Evolutionary conservation across 2,329 filamentous ascomycete genomes (phyloP).

Genomic region (Cephalotrichum gorgonifer): DNA sequence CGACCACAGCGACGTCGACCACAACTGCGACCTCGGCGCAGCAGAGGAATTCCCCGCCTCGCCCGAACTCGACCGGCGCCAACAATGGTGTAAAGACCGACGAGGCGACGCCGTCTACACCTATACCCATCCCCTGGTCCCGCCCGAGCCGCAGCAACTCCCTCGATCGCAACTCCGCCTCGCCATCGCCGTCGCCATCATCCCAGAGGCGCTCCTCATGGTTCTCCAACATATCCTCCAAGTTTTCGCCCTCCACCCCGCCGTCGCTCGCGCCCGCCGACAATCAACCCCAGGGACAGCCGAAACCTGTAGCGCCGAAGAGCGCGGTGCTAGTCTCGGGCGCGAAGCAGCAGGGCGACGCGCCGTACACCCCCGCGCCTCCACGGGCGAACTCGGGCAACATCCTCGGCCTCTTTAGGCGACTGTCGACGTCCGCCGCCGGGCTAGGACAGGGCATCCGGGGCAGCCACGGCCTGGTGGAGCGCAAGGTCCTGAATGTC

Average conservation of each 20-base stretch:
- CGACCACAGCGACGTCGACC: slow-evolving; percentile 1
- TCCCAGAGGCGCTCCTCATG: slow-evolving; percentile 63
- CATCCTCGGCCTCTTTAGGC: slow-evolving; percentile 69
- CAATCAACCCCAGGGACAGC: not conserved
- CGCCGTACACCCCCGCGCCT: slow-evolving; percentile 64
- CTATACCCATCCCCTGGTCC: slow-evolving; percentile 1
- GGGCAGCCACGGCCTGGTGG: slow-evolving; percentile 60
- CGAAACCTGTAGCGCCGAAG: slow-evolving; percentile 21
- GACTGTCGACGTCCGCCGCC: slow-evolving; percentile 60
- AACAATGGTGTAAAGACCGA: not conserved
- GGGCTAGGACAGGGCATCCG: slow-evolving; percentile 36
- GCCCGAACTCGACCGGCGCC: not conserved
- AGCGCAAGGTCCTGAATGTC: slow-evolving; percentile 74
- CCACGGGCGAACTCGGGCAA: slow-evolving; percentile 61
- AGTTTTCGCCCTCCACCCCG: slow-evolving; percentile 55
- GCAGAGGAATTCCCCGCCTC: too few species aligned
- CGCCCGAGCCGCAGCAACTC: slow-evolving; percentile 1
- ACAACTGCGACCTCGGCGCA: not conserved
- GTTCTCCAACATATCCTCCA: slow-evolving; percentile 88
- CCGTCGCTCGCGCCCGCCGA: slow-evolving; percentile 11
- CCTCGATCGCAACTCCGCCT: slow-evolving; percentile 10
- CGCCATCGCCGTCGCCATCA: slow-evolving; percentile 13
- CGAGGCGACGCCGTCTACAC: not conserved
- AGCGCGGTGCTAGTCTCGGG: slow-evolving; percentile 51
- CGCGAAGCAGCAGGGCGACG: slow-evolving; percentile 44